A percentile compares a stretch with the other conserved stretches of the same genome.
Conservation (phyloP, 305 asterid species). For the Fraxinus dipetala region DNA sequence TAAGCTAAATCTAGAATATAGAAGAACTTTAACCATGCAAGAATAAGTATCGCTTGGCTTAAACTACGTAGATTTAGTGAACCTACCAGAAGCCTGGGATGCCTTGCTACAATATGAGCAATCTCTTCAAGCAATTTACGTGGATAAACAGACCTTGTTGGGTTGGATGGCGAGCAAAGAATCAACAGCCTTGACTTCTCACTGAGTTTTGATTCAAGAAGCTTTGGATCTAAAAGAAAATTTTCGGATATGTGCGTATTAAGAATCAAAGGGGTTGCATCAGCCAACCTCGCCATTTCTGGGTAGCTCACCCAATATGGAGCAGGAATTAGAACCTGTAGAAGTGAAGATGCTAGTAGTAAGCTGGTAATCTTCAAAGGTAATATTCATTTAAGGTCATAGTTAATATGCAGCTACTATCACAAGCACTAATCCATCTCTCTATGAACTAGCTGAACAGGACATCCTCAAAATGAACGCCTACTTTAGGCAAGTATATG, state of each 20-base stretch:
- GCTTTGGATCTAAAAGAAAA: conserved; percentile 77
- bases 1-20: not conserved
- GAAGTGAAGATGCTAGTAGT: conserved; percentile 4
- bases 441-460: not conserved
- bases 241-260: conserved; percentile 70
- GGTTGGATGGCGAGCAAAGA: conserved; percentile 96
- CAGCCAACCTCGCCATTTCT: conserved; percentile 92
- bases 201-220: conserved; percentile 69
- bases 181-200: conserved; percentile 85
- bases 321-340: conserved; percentile 85
- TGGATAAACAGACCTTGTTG: conserved; percentile 94
- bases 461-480: not conserved
- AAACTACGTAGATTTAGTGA: conserved; percentile 13
- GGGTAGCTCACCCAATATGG: conserved; percentile 99
- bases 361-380: not conserved
- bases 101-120: conserved; percentile 75
- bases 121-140: conserved; percentile 74
- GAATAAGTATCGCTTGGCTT: not conserved
- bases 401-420: not conserved
- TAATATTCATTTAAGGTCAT: not conserved
- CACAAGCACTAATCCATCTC: not conserved
- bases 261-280: conserved; percentile 79
- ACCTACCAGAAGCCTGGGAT: conserved; percentile 88
- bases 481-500: not conserved
- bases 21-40: not conserved